These are phyloP conservation scores for Ananas comosus DNA, from an alignment of 176 grass and related monocot species.

Conservation along the genomic window DNA sequence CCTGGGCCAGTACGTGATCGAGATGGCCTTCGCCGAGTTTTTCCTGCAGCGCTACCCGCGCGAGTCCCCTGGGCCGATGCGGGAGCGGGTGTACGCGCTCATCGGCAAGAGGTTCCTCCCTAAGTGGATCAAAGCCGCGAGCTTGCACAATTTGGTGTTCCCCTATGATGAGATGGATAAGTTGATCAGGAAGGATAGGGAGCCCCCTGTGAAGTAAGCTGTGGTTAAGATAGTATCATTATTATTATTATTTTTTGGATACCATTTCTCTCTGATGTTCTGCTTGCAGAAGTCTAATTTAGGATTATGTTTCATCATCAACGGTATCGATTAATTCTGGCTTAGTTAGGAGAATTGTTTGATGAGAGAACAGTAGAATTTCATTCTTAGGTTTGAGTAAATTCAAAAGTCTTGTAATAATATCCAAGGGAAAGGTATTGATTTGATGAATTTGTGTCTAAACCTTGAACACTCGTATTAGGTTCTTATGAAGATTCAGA, in stretches of 20 bases:
- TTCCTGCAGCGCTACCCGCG: slow-evolving; percentile 94
- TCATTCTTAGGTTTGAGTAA: too few species aligned
- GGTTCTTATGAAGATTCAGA: not conserved
- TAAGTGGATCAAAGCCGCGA: slow-evolving; percentile 80
- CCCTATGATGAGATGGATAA: slow-evolving; percentile 91
- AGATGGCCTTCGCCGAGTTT: slow-evolving; percentile 77
- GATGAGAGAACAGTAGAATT: not conserved
- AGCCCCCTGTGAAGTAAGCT: slow-evolving; percentile 78
- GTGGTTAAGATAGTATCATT: not conserved
- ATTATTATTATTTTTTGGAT: too few species aligned
- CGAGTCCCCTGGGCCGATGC: slow-evolving; percentile 82
- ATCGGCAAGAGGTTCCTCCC: slow-evolving; percentile 72
- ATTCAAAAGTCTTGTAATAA: too few species aligned
- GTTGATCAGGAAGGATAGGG: slow-evolving; percentile 79
- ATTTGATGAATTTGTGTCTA: too few species aligned
- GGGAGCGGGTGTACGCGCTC: slow-evolving; percentile 78
- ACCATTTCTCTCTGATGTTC: not conserved
- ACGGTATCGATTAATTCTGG: not conserved
- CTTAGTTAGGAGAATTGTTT: not conserved
- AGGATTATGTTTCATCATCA: not conserved
- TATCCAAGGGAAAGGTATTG: too few species aligned
- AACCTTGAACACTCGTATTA: too few species aligned
- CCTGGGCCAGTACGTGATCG: slow-evolving; percentile 78
- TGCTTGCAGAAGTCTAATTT: not conserved
- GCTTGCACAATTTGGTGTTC: slow-evolving; percentile 96